Base-by-base conservation (phyloP, 768 basidiomycete genomes). In the Leucocoprinus sp. region DNA sequence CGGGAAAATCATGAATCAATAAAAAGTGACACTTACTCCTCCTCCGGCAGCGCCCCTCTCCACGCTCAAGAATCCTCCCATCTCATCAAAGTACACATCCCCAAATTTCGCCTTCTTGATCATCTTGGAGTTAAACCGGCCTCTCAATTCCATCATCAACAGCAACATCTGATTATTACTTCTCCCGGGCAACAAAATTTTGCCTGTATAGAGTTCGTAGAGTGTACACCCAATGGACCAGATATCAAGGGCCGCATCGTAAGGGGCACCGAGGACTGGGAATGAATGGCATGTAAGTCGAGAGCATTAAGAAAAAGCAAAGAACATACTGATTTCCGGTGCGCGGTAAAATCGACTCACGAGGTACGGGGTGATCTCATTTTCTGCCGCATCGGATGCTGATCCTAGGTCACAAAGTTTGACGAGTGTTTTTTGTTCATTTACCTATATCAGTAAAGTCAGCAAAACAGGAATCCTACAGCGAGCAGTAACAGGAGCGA, bases 181-280 rank as follows among this genome's bases (percentile, higher is more conserved):
- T 29, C 91, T 80, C 9, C 95, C 95, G 0, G 96, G 96, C 63
- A 98, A 91, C 31, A 99, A 79, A 45, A 98, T 98, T 69, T 96
- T 97, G 61, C 91, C 92, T 1, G 92, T 93, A 66, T 92, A 95
- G 12, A 93, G 69, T 57, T 93, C 91, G 58, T 90, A 95, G n/a
- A 99, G 70, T 5, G 96, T 98, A 64, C 95, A 98, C 2, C 93
- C 96, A 48, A 95, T 82, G 7, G 93, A 95, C 96, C 96, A 98
- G 23, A 96, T 76, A 58, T 98, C 95, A 21, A 99, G 74, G 0
- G 93, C 76, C 5, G 86, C 81, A 65, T 98, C 96, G 56, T 97
- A 98, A 0, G 95, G 93, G 23, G 87, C 77, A 24, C 96, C 96
- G 45, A 99, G 80, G 58, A 98, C 93, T 97, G 55, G 19, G 47